Percentiles rank a stretch among this genome's conserved stretches.
Conservation (phyloP, 352 stramenopile genomes). For the Globisporangium canariense region DNA sequence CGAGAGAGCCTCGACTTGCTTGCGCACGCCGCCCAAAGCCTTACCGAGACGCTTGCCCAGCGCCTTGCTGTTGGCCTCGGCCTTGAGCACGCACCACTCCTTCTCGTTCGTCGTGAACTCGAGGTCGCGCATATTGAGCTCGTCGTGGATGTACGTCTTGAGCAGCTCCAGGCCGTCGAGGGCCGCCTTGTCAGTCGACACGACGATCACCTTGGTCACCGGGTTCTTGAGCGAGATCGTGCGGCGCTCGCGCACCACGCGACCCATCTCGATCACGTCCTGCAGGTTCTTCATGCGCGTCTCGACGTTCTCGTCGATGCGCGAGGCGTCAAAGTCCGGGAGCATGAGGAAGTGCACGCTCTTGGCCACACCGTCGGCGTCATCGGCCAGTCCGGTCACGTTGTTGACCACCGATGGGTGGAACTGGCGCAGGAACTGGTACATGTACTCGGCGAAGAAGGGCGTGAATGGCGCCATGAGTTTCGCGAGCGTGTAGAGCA, state of each 20-base stretch:
- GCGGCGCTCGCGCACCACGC: constrained; percentile 95
- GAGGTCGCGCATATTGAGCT: constrained; percentile 96
- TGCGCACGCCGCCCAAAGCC: constrained; percentile 92
- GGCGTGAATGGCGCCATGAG: constrained; percentile 99
- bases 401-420: constrained; percentile 86
- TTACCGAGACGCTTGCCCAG: constrained; percentile 97
- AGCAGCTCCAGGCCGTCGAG: constrained; percentile 78
- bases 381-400: constrained; percentile 56
- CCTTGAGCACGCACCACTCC: constrained; percentile 91
- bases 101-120: constrained; percentile 89
- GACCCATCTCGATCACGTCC: constrained; percentile 95
- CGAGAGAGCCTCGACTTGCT: constrained; percentile 61
- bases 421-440: constrained; percentile 97
- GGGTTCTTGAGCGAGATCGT: constrained; percentile 98
- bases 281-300: constrained; percentile 95
- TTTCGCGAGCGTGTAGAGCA: constrained; percentile 92
- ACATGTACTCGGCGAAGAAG: constrained; percentile 99
- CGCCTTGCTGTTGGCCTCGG: constrained; percentile 92
- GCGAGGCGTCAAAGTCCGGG: constrained; percentile 90
- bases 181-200: constrained; percentile 84
- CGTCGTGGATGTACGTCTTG: constrained; percentile 94
- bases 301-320: constrained; percentile 93
- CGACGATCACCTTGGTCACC: constrained; percentile 95
- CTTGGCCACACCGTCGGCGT: constrained; percentile 89
- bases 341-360: constrained; percentile 97